Base-by-base conservation (phyloP, 2,329 filamentous ascomycete genomes). In the Arthroderma sp. region DNA sequence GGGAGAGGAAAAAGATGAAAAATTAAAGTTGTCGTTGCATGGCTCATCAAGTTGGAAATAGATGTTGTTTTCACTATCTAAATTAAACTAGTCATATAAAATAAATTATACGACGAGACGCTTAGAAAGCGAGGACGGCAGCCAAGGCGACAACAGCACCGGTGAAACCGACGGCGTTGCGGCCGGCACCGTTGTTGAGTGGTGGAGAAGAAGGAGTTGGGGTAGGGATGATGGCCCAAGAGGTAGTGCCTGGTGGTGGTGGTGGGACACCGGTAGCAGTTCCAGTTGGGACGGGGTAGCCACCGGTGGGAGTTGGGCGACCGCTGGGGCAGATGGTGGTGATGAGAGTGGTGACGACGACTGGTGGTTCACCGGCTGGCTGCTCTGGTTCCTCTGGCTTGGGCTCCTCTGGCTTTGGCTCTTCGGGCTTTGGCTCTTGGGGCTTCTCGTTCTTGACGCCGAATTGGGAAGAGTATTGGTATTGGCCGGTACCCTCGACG, bases 401-500 rank as follows among this genome's bases (percentile, higher is more conserved):
- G 50, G 44, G 31, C 36, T 36, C 38, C 27, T 27, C 41, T 37
- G 41, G 51, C 29, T 36, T 8, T 22, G 47, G 36, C 8, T 38
- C 40, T 27, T 55, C 44, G 31, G 31, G 42, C 11, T 40, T 15
- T 6, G 36, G 42, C 42, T 43, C 44, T 22, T 22, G 15, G 36
- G 49, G 47, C 30, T 48, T 43, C 37, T 56, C 44, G 52, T 61
- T 61, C 44, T 57, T 45, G 64, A 81, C 69, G 54, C 77, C 77
- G 65, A 80, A 80, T 60, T 80, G 75, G 47, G 73, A 74, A 37
- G 71, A 73, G 63, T 70, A 77, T 59, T 80, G 77, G 70, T 75
- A 80, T 57, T 72, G 62, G 57, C 76, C 74, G 50, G 67, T 74
- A 41, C 66, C 65, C 55, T 78, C 73, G 51, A 73, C 74, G 52